Percentiles rank a stretch among this genome's conserved stretches.
Evolutionary conservation across 208 protist genomes (phyloP).

Genomic region (Crithidia bombi): DNA sequence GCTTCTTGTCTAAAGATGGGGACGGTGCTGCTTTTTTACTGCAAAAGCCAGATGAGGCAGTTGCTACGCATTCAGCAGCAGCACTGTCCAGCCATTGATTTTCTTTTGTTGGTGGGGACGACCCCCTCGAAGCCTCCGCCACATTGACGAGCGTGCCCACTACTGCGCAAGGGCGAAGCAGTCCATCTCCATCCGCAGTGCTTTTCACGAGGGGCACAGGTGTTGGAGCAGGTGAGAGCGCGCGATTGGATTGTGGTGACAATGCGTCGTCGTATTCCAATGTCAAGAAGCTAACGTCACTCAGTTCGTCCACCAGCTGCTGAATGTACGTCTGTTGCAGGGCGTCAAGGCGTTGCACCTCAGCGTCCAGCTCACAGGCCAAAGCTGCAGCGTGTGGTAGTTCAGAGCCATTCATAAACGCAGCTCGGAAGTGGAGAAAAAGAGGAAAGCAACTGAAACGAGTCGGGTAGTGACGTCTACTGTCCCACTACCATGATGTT

Average conservation of each 20-base stretch:
- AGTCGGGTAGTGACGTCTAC: too few relatives aligned
- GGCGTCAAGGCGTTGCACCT: slow-evolving; percentile 23
- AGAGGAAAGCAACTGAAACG: neutral
- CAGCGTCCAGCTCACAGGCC: slow-evolving; percentile 19
- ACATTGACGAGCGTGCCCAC: too few relatives aligned
- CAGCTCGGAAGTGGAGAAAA: neutral
- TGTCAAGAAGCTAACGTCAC: slow-evolving; percentile 14
- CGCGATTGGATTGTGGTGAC: neutral
- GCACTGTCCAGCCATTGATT: too few relatives aligned
- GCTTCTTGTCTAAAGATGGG: too few relatives aligned
- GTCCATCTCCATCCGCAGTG: too few relatives aligned
- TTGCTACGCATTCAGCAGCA: too few relatives aligned
- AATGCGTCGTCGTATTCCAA: neutral
- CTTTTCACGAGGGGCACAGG: neutral
- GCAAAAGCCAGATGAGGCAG: too few relatives aligned
- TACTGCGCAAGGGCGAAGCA: too few relatives aligned
- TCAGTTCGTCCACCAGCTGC: slow-evolving; percentile 20
- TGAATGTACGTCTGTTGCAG: slow-evolving; percentile 20
- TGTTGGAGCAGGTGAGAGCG: neutral
- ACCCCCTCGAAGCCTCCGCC: too few relatives aligned
- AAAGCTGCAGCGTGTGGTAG: slow-evolving; percentile 23
- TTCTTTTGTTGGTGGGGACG: too few relatives aligned
- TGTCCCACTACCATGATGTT: too few relatives aligned
- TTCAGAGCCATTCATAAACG: neutral
- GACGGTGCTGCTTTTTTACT: too few relatives aligned